These are phyloP conservation scores for Bolboschoenoplectus hybrid DNA, from an alignment of 202 grass and related monocot species.

Conservation along the genomic window DNA sequence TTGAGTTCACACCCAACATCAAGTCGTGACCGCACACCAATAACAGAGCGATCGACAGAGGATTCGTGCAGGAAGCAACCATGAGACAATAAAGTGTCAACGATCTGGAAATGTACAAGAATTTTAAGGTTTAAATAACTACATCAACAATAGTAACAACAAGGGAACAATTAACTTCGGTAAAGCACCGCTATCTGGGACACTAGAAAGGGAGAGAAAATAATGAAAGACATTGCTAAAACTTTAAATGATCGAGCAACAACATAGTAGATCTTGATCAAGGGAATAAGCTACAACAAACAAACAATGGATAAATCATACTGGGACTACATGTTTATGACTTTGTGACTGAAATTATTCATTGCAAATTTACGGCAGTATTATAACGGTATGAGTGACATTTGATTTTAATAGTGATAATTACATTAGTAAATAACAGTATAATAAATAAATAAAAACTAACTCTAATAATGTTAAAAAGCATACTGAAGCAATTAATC, in stretches of 20 bases:
- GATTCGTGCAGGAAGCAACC: slow-evolving; percentile 77
- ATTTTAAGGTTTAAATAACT: background rate
- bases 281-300: background rate
- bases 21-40: slow-evolving; percentile 66
- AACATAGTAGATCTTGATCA: background rate
- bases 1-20: slow-evolving; percentile 52
- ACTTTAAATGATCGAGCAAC: background rate
- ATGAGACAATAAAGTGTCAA: slow-evolving; percentile 58
- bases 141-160: background rate
- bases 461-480: background rate
- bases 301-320: too few species aligned
- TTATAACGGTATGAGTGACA: background rate
- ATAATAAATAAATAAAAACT: background rate
- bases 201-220: background rate
- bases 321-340: background rate
- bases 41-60: slow-evolving; percentile 54
- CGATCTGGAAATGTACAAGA: slow-evolving; percentile 43
- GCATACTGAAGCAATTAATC: background rate
- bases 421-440: slow-evolving; percentile 4
- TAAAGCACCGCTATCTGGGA: background rate
- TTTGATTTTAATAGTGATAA: background rate
- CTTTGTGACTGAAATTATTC: background rate
- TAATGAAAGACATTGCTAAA: background rate
- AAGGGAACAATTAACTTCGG: background rate
- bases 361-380: background rate